Conservation (phyloP, 306 rosid species). For the Quercus wislizeni region DNA sequence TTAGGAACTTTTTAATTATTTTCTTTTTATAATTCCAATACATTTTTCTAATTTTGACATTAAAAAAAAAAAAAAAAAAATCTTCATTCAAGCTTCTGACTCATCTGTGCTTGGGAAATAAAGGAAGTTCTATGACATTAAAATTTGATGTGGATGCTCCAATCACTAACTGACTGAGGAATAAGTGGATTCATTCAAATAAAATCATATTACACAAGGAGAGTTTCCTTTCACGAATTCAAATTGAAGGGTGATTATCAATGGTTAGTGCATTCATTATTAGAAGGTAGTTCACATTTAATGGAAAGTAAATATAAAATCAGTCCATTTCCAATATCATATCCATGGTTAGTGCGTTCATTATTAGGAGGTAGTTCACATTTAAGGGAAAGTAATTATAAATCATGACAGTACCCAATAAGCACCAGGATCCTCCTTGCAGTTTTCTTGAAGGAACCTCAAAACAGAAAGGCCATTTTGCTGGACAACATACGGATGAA, state of each 20-base stretch:
- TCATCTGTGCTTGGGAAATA: not conserved
- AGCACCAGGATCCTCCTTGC: slow-evolving; percentile 97
- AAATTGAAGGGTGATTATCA: not conserved
- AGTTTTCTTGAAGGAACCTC: slow-evolving; percentile 95
- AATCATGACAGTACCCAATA: slow-evolving; percentile 71
- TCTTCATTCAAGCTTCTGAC: not conserved
- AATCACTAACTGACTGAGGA: too few species aligned
- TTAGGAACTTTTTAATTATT: too few species aligned
- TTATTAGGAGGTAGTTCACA: not conserved
- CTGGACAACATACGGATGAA: slow-evolving; percentile 90
- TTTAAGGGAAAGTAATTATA: not conserved
- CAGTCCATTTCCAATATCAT: not conserved
- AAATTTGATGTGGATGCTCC: too few species aligned
- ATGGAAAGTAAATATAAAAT: not conserved
- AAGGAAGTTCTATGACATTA: not conserved
- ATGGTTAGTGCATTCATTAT: not conserved
- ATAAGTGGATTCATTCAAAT: not conserved
- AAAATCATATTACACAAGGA: not conserved
- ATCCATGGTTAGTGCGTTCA: not conserved
- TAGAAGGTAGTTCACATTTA: not conserved
- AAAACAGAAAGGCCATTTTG: slow-evolving; percentile 94
- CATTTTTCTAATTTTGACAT: not conserved
- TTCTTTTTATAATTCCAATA: too few species aligned
- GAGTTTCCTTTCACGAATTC: not conserved
- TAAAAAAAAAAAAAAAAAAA: not conserved